Conservation (phyloP, 352 stramenopile species). For the Elongisporangium prolatum region DNA sequence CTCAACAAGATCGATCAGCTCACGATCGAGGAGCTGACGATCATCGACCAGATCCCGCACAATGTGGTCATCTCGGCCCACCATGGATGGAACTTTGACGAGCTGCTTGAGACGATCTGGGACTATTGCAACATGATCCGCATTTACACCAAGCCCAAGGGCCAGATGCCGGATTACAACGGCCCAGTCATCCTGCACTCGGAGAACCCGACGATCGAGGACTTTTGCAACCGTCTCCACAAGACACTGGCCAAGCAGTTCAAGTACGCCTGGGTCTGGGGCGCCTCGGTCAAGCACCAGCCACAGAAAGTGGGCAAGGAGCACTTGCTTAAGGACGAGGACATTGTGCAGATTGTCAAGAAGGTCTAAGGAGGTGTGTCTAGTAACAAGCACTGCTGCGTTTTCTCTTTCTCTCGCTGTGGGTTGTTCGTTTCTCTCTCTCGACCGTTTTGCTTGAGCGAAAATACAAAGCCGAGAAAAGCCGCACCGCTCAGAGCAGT, state of each 20-base stretch:
- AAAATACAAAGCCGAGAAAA: not conserved
- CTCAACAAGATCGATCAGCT: conserved; percentile 99
- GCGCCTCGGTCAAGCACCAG: conserved; percentile 96
- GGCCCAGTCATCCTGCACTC: conserved; percentile 97
- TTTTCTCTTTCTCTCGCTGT: not conserved
- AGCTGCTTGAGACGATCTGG: conserved; percentile 97
- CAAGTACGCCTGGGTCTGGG: conserved; percentile 98
- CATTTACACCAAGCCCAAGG: conserved; percentile 98
- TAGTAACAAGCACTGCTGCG: not conserved
- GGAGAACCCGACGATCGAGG: conserved; percentile 94
- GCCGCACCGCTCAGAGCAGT: no score
- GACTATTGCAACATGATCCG: conserved; percentile 97
- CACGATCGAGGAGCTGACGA: conserved; percentile 98
- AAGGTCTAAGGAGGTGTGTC: conserved; percentile 64
- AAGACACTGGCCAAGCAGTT: conserved; percentile 87
- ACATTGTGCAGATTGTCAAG: conserved; percentile 99
- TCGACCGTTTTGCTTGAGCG: not conserved
- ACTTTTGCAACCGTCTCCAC: conserved; percentile 95
- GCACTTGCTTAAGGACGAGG: conserved; percentile 96
- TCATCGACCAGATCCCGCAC: conserved; percentile 98
- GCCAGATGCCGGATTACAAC: conserved; percentile 94
- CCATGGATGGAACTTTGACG: conserved; percentile 98
- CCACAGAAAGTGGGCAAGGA: conserved; percentile 98
- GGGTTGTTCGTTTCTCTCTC: not conserved
- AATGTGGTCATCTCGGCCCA: conserved; percentile 97